These are phyloP conservation scores for Pyrus hybrid DNA, from an alignment of 331 rosid species.

Conservation along the genomic window DNA sequence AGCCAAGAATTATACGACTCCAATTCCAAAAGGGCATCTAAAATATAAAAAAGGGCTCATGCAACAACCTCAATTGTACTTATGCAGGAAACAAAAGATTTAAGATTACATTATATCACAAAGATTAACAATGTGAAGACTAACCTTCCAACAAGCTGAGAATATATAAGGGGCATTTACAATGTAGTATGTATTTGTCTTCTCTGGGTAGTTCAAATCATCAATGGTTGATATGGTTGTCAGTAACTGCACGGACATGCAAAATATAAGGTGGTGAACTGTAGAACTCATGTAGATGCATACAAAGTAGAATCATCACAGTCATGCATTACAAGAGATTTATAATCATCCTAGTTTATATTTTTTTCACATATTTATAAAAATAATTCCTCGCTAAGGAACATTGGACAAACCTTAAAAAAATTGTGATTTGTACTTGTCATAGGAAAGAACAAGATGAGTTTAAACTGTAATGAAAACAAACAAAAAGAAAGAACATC, in stretches of 20 bases:
- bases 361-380: neutral
- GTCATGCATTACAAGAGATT: neutral
- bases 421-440: neutral
- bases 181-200: constrained; percentile 72
- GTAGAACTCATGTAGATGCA: neutral
- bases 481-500: neutral
- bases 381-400: neutral
- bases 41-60: neutral
- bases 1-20: constrained; percentile 8
- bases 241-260: constrained; percentile 53
- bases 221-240: constrained; percentile 79
- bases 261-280: constrained; percentile 6
- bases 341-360: neutral
- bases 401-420: neutral
- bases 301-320: neutral
- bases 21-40: neutral
- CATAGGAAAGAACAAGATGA: neutral
- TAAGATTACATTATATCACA: constrained; percentile 2
- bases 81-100: neutral
- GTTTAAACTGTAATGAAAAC: neutral
- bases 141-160: constrained; percentile 98
- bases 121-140: constrained; percentile 15
- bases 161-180: constrained; percentile 83
- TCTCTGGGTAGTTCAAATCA: constrained; percentile 96
- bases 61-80: neutral